phyloP scores from a whole-genome alignment of 306 rosid species.

The Vicia faba region DNA sequence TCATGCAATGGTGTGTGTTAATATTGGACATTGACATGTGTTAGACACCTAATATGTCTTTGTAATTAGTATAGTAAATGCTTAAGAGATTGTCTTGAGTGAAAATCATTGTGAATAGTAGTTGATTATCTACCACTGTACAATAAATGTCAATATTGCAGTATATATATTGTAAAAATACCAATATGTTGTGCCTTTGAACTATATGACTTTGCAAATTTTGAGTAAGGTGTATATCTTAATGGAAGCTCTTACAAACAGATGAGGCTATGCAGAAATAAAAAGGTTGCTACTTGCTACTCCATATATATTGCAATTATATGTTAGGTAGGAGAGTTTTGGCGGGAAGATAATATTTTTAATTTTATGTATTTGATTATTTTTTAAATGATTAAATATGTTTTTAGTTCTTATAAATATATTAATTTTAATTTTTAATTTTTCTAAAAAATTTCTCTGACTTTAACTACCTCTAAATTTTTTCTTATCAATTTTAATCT shows the following conservation, averaged over 20 bases:
- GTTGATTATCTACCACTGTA: slow-evolving; percentile 24
- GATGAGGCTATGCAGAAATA: background rate
- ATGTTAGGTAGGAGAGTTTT: too few species aligned
- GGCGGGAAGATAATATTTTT: too few species aligned
- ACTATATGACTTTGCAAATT: slow-evolving; percentile 21
- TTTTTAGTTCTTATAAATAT: too few species aligned
- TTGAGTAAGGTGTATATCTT: slow-evolving; percentile 1
- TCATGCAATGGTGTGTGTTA: background rate
- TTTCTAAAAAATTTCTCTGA: too few species aligned
- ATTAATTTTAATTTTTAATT: too few species aligned
- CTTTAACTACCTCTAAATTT: too few species aligned
- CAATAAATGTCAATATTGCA: slow-evolving; percentile 20
- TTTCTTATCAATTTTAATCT: too few species aligned
- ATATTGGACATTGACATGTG: background rate
- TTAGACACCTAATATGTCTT: background rate
- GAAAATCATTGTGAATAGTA: slow-evolving; percentile 38
- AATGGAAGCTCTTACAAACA: background rate
- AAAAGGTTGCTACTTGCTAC: background rate
- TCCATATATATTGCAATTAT: too few species aligned
- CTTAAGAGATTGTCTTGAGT: slow-evolving; percentile 3
- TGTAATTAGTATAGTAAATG: slow-evolving; percentile 13
- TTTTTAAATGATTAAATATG: too few species aligned
- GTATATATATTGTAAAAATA: slow-evolving; percentile 31
- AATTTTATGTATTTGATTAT: too few species aligned
- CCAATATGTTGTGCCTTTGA: slow-evolving; percentile 21